phyloP scores from a whole-genome alignment of 139 green algal species.

The Coccomyxa sp. region DNA sequence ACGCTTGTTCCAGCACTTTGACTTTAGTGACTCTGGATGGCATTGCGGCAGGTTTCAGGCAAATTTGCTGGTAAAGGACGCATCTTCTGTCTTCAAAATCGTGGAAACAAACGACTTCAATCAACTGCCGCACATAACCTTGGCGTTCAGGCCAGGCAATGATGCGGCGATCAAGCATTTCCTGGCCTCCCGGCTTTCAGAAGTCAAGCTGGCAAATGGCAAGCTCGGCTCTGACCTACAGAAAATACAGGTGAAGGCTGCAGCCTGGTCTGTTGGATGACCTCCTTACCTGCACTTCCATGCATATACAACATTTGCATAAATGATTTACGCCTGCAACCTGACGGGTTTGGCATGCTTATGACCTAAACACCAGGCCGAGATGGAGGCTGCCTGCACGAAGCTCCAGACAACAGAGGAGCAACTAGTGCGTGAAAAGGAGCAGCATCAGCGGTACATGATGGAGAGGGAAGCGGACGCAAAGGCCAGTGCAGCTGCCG shows the following conservation, averaged over 20 bases:
- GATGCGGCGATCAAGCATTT: slow-evolving; percentile 83
- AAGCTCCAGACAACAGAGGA: slow-evolving; percentile 7
- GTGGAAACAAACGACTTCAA: slow-evolving; percentile 96
- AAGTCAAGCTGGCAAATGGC: slow-evolving; percentile 53
- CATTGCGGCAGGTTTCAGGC: slow-evolving; percentile 47
- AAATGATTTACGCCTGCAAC: neutral
- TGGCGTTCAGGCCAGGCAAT: slow-evolving; percentile 75
- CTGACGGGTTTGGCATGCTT: no score
- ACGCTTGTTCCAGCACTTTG: no score
- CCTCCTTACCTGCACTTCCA: neutral
- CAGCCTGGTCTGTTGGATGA: neutral
- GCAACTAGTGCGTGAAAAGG: slow-evolving; percentile 40
- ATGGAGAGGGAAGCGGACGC: slow-evolving; percentile 50
- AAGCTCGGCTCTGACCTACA: slow-evolving; percentile 39
- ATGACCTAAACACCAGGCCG: neutral
- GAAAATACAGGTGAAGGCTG: slow-evolving; percentile 26
- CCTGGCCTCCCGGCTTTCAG: slow-evolving; percentile 72
- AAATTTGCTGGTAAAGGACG: slow-evolving; percentile 36
- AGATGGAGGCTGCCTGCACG: slow-evolving; percentile 12
- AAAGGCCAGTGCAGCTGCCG: slow-evolving; percentile 42
- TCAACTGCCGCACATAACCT: slow-evolving; percentile 81
- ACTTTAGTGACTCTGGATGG: no score
- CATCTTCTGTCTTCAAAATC: slow-evolving; percentile 68
- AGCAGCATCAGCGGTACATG: slow-evolving; percentile 47
- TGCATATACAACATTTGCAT: neutral